A percentile compares a stretch with the other conserved stretches of the same genome.
phyloP scores from a whole-genome alignment of 768 basidiomycete genomes.

The Lactarius indigo region DNA sequence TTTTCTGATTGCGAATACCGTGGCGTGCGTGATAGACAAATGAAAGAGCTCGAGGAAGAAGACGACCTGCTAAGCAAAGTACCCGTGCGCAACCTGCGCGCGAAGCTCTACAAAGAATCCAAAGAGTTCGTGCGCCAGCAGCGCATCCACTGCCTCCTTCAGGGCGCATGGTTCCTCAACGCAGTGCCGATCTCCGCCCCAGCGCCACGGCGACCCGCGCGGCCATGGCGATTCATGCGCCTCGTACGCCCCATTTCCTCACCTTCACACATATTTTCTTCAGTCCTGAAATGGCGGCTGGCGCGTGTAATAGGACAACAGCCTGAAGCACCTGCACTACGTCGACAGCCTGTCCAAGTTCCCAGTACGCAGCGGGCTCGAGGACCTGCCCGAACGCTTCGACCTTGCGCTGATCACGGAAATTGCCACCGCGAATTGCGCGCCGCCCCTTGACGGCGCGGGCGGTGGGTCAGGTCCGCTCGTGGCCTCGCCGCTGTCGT shows the following conservation, averaged over 20 bases:
- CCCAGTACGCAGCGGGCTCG: slow-evolving; percentile 72
- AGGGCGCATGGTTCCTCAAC: slow-evolving; percentile 92
- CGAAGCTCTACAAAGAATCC: slow-evolving; percentile 85
- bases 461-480: slow-evolving; percentile 29
- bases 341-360: slow-evolving; percentile 80
- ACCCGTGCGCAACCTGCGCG: slow-evolving; percentile 79
- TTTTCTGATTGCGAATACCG: slow-evolving; percentile 82
- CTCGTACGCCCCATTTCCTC: slow-evolving; percentile 45
- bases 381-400: slow-evolving; percentile 84
- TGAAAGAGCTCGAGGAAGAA: slow-evolving; percentile 85
- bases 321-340: slow-evolving; percentile 78
- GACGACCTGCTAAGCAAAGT: slow-evolving; percentile 85
- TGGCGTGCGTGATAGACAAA: slow-evolving; percentile 80
- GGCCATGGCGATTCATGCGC: slow-evolving; percentile 85
- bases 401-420: slow-evolving; percentile 79
- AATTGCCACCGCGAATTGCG: slow-evolving; percentile 71
- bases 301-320: slow-evolving; percentile 53
- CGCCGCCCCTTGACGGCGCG: slow-evolving; percentile 58
- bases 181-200: slow-evolving; percentile 51
- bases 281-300: neutral
- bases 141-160: slow-evolving; percentile 79
- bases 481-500: slow-evolving; percentile 24
- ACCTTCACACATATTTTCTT: neutral
- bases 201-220: slow-evolving; percentile 48
- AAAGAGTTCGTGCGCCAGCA: slow-evolving; percentile 88